A percentile compares a stretch with the other conserved stretches of the same genome.
These are phyloP conservation scores for Aspergillus fijiensis DNA, from an alignment of 2,329 filamentous ascomycete genomes.

Conservation along the genomic window DNA sequence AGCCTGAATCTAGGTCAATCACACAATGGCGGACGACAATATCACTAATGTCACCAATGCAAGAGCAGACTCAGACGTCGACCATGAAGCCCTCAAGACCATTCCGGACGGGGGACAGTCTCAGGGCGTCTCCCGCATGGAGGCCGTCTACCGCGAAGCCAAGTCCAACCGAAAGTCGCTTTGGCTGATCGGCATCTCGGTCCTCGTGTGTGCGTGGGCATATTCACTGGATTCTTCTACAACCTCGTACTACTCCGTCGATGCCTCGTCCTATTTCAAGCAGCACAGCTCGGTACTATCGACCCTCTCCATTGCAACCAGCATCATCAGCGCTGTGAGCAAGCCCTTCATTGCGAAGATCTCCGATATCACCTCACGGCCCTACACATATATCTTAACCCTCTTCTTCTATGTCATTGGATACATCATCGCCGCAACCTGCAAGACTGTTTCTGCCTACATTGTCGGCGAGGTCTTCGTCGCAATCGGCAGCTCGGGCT, in stretches of 20 bases:
- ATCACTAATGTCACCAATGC: too few relatives aligned
- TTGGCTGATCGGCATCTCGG: constrained; percentile 7
- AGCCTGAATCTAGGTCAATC: too few relatives aligned
- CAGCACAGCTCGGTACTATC: constrained; percentile 13
- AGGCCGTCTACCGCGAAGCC: constrained; percentile 12
- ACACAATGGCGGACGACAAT: too few relatives aligned
- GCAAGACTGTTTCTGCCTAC: constrained; percentile 23
- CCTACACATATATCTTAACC: constrained; percentile 8
- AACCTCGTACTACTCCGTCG: constrained; percentile 13
- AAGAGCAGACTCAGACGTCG: too few relatives aligned
- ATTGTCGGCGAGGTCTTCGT: constrained; percentile 28
- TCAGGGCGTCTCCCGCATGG: constrained; percentile 11
- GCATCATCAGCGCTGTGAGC: constrained; percentile 12
- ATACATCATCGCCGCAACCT: constrained; percentile 2
- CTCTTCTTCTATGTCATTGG: constrained; percentile 9
- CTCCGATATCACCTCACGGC: constrained; percentile 11
- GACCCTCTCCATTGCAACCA: constrained; percentile 5
- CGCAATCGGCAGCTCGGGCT: constrained; percentile 29
- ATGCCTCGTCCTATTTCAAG: constrained; percentile 2
- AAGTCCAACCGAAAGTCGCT: constrained; percentile 9
- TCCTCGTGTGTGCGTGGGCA: constrained; percentile 10
- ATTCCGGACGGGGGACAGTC: too few relatives aligned
- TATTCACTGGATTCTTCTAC: constrained; percentile 10
- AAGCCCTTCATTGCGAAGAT: constrained; percentile 16
- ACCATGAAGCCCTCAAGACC: too few relatives aligned